Base-by-base conservation (phyloP, 768 basidiomycete genomes). In the Kwoniella botswanensis region DNA sequence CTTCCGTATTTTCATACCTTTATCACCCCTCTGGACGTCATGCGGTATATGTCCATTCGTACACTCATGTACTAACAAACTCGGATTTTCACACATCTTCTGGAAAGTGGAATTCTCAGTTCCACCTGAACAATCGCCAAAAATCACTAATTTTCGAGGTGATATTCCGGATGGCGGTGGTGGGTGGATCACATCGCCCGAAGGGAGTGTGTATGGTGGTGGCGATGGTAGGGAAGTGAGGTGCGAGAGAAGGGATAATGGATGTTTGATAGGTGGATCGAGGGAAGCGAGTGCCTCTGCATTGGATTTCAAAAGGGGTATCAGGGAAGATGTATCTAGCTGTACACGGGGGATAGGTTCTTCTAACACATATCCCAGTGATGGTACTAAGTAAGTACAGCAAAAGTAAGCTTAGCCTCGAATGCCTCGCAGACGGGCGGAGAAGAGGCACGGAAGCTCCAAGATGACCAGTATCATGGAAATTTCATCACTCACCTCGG, bases 11-110 rank as follows among this genome's bases (percentile, higher is more conserved):
- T 79, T 79, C 72, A 82, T 87, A 15, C 90, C 88, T 81, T 90
- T 92, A 67, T 89, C 89, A 0, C 88, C 87, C 64, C 86, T 88
- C 79, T 88, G 89, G 58, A 91, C 87, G 57, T 89, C 89, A 11
- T 90, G 88, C 29, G 81, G 74, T 21, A 83, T 78, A 66, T 76
- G 74, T n/a, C 77, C 79, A 64, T 82, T 83, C n/a, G 82, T 83
- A 63, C 81, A 81, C 68, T 83, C 82, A 65, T 83, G 82, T 3
- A 83, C 74, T 3, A 83, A 66, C 29, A 83, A 59, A 74, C 81
- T 82, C 9, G 81, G 65, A n/a, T 78, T 75, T 9, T 68, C n/a
- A 53, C 78, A 79, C 65, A 83, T 72, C 11, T 59, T 61, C 29
- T 53, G 41, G 65, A 83, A 82, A 1, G 65, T 57, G 3, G 61